Evolutionary conservation across 2,329 filamentous ascomycete species (phyloP), one percentile per base, ranked within the genome.

Genomic region (Claviceps purpurea): DNA sequence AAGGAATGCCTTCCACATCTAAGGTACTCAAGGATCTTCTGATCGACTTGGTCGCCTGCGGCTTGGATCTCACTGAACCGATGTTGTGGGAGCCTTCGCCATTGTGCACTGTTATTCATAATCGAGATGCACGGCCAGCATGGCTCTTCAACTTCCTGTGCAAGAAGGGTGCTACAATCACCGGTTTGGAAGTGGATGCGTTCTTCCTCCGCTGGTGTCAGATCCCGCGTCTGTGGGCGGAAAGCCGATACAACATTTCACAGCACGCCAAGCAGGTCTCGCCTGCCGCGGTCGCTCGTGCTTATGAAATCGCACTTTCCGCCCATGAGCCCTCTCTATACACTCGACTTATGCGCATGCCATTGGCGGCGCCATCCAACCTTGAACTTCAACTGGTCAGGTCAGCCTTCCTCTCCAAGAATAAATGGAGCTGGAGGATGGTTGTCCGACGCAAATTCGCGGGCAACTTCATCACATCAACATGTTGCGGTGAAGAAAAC

Each of bases 81-180:
- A 5, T 24, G 7, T 24, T 34, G 16, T 13, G 10, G 6, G 14
- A 13, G 1, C 4, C 13, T 40, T 47, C 50, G 38, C 34, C 38
- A 14, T 20, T 51, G 13, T 5, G 13, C 22, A 5, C 4, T 5
- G 22, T 37, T 11, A 24, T 47, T 24, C 37, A 11, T 2, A 14
- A n/a, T 13, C 6, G 13, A 24, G 20, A 46, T 24, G 42, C 50
- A 22, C 11, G 39, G 4, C 50, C 50, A 22, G 22, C 22, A 6
- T 51, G 50, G 50, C 44, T 51, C n/a, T 51, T 42, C 44, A 11
- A 26, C 6, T 39, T 41, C 10, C 7, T 51, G 22, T 47, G 42
- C 6, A 18, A 34, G 22, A 39, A 51, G 4, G 50, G 50, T 4
- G 50, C 50, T 5, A 41, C 37, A 8, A 40, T 51, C 37, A 22